phyloP scores from a whole-genome alignment of 2,329 filamentous ascomycete genomes.

The Leptographium wingfieldii region DNA sequence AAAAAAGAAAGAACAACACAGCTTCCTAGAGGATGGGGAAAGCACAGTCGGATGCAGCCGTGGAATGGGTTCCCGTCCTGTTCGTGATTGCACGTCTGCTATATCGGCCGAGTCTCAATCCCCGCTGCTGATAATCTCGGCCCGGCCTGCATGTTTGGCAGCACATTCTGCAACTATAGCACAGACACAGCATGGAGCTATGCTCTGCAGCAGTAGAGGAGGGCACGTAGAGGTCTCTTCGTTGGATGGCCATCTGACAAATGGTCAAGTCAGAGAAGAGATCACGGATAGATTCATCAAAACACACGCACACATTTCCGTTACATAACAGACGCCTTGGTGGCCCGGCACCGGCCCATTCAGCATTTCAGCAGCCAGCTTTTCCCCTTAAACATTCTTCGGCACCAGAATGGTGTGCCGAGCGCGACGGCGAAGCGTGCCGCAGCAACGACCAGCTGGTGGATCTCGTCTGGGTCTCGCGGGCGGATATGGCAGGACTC shows the following conservation, averaged over 20 bases:
- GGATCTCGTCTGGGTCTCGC: slow-evolving; percentile 22
- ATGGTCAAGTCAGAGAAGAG: background rate
- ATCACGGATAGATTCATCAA: background rate
- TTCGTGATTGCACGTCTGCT: background rate
- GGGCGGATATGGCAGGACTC: slow-evolving; percentile 29
- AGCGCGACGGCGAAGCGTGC: slow-evolving; percentile 4
- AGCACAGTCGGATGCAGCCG: no score
- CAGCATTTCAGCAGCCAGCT: no score
- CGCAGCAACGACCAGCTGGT: slow-evolving; percentile 12
- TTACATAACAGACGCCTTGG: background rate
- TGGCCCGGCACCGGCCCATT: no score
- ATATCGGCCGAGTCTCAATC: background rate
- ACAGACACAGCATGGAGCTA: background rate
- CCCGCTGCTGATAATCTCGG: background rate
- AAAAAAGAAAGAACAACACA: background rate
- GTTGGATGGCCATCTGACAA: background rate
- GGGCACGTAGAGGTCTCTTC: background rate
- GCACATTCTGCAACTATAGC: background rate
- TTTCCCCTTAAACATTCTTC: background rate
- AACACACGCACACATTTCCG: background rate
- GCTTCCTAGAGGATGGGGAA: background rate
- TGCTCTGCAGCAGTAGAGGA: background rate
- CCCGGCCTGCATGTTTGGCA: background rate
- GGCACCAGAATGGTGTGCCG: slow-evolving; percentile 2
- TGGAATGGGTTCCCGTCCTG: no score